Evolutionary conservation across 1,139 yeast genomes (phyloP), one percentile per base, ranked within the genome.

Genomic region (Meyerozyma guilliermondii): DNA sequence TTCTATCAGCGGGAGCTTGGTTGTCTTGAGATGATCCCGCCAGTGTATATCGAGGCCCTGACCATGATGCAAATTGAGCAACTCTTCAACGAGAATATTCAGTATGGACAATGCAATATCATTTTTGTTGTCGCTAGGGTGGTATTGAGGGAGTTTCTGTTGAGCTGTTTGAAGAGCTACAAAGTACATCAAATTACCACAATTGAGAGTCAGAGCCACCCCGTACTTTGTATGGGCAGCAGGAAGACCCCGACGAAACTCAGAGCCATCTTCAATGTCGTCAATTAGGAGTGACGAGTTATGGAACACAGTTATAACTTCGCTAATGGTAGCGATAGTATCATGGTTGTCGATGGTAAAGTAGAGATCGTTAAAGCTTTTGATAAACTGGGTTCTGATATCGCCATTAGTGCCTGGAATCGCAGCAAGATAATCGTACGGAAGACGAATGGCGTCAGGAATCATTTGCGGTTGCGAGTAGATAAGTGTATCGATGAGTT

Each of bases 31-130:
- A 35, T 50, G 43, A 48, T 89, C 96, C 48, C 97, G 69, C 96
- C 97, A 89, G 60, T 81, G 83, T 18, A 89, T 73, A 53, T 89
- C 98, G 45, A 84, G 65, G 0, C 96, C 95, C 65, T 89, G 98
- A 2, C 97, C 97, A 39, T 85, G 72, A 58, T 89, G 97, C 45
- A 91, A 65, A 52, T 84, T 81, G 41, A 86, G 62, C 79, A 89
- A 71, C 54, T 89, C 96, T 43, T 83, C 85, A 45, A 77, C 68
- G 46, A 81, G 71, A 1, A 80, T 68, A 20, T 58, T 51, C 38
- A 68, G 60, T 3, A 68, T 62, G n/a, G 48, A 42, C 16, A 44
- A 41, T 23, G 46, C 44, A 24, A 43, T 41, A 18, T 11, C 37
- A 37, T 38, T 56, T 42, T 14, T 20, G 35, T 14, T 8, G n/a